Conservation (phyloP, 176 grass and related monocot genomes). For the Aegilops umbellulata region DNA sequence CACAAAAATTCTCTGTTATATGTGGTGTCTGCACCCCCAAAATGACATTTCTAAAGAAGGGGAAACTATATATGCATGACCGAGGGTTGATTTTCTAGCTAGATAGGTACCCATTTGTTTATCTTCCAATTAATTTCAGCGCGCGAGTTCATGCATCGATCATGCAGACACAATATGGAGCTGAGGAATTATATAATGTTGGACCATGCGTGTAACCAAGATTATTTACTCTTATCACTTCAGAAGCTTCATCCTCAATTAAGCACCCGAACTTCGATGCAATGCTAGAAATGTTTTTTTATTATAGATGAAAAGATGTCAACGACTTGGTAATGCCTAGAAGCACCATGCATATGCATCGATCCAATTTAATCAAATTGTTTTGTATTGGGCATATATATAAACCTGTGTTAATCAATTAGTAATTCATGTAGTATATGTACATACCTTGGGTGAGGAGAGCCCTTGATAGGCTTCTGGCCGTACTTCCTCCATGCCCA, state of each 20-base stretch:
- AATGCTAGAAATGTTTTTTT: not conserved
- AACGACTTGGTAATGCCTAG: not conserved
- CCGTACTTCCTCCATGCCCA: constrained; percentile 99
- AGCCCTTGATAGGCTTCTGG: constrained; percentile 98
- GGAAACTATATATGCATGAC: not conserved
- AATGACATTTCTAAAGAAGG: not conserved
- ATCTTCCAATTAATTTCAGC: constrained; percentile 18
- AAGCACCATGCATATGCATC: not conserved
- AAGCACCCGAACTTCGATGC: not conserved
- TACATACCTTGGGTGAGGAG: constrained; percentile 83
- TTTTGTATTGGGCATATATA: not conserved
- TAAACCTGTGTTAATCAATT: not conserved
- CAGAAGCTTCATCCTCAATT: not conserved
- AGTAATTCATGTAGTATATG: constrained; percentile 6
- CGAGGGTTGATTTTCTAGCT: not conserved
- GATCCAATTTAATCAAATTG: not conserved
- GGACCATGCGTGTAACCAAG: not conserved
- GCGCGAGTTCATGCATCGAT: constrained; percentile 11
- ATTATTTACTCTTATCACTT: constrained; percentile 14
- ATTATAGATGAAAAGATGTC: not conserved
- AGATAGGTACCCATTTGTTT: constrained; percentile 22
- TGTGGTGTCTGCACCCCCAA: not conserved
- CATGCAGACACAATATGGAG: constrained; percentile 18
- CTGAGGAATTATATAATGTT: constrained; percentile 16
- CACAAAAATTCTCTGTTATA: not conserved